Base-by-base conservation (phyloP, 192 early-diverging fungal genomes). In the Dispira simplex region DNA sequence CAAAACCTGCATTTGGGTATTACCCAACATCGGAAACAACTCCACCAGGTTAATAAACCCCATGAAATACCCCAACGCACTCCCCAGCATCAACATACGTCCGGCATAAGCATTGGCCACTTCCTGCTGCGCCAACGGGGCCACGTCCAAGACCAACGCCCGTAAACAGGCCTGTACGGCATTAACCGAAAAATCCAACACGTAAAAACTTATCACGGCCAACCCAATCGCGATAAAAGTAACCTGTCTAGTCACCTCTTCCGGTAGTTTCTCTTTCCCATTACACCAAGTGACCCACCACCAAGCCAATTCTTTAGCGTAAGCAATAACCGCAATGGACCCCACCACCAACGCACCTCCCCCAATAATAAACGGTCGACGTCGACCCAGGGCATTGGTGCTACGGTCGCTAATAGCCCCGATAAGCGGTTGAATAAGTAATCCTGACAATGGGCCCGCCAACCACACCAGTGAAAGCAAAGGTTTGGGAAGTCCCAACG, bases 111-210 rank as follows among this genome's bases (percentile, higher is more conserved):
- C 87, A 52, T 85, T 93, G 44, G 85, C 86, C 1, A 75, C 64
- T 27, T 90, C 85, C 68, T 98, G 95, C 67, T 90, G 88, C 58
- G 80, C 70, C 18, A 85, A 70, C 0, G 91, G 87, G 21, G 84
- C 78, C 43, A 84, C 80, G 67, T 98, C 95, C 25, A 96, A 81
- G 43, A 95, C 86, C 18, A 98, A 73, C 14, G 90, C 86, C 11
- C 95, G 85, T 63, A 83, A 83, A 27, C 80, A 77, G 8, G 92
- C 90, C 67, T 90, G 87, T 11, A 94, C 85, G 10, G 85, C 84
- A 70, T 98, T 98, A 63, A 98, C 79, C 0, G 90, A 83, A 75
- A 98, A 96, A 71, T 98, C 95, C 21, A 98, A 68, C n/a, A 83
- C 71, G 65, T 93, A 97, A 66, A 97, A 95, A 11, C 83, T 83